Conservation (phyloP, 805 yeast genomes). For the Candida methanosorbosa region DNA sequence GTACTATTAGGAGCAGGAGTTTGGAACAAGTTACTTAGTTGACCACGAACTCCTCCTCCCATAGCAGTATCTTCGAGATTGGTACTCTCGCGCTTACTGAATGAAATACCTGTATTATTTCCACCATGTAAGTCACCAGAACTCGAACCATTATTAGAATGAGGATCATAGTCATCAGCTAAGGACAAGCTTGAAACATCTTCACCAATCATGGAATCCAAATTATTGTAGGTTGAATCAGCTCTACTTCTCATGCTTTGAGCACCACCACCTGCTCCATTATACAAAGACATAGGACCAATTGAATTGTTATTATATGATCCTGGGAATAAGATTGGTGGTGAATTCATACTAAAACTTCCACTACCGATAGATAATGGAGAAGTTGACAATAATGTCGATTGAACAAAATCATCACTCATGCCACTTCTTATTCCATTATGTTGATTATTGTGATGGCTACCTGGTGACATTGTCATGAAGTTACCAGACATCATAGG, state of each 20-base stretch:
- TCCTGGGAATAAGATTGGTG: neutral
- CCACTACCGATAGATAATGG: constrained; percentile 24
- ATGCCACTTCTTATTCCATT: too few relatives aligned
- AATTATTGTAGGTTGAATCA: constrained; percentile 12
- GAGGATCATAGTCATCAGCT: neutral
- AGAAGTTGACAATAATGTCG: constrained; percentile 26
- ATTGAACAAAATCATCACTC: constrained; percentile 17
- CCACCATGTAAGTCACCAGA: too few relatives aligned
- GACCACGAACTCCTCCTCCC: constrained; percentile 3
- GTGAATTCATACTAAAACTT: neutral
- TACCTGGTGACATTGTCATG: constrained; percentile 5
- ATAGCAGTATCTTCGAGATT: neutral
- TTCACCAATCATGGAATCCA: constrained; percentile 13
- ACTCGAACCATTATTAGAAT: neutral
- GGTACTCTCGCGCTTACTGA: too few relatives aligned
- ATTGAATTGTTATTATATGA: neutral
- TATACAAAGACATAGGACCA: too few relatives aligned
- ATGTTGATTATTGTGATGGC: constrained; percentile 28
- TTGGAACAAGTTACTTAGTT: constrained; percentile 9
- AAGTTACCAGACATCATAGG: constrained; percentile 24
- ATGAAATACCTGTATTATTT: too few relatives aligned
- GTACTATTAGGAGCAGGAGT: too few relatives aligned
- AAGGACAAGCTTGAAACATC: constrained; percentile 3
- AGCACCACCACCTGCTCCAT: too few relatives aligned
- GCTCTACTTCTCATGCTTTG: constrained; percentile 2